Percentiles rank a stretch among this genome's conserved stretches.
phyloP scores from a whole-genome alignment of 2,329 filamentous ascomycete species.

The Hortaea sp. region DNA sequence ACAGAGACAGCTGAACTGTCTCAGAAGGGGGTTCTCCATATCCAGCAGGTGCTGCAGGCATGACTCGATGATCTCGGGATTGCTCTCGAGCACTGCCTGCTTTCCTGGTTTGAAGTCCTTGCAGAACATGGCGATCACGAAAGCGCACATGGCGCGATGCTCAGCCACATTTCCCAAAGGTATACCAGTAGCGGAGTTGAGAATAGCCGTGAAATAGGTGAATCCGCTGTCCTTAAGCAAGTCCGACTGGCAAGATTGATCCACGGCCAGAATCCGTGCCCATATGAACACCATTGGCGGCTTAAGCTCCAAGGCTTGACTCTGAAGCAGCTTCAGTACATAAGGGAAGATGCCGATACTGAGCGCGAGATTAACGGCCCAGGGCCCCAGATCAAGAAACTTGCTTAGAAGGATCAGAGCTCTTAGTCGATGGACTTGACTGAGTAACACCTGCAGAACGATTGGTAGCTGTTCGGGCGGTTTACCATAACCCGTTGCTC shows the following conservation, averaged over 20 bases:
- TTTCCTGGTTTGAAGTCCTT: constrained; percentile 89
- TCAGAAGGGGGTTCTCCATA: constrained; percentile 73
- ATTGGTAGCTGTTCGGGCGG: constrained; percentile 86
- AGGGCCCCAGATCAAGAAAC: constrained; percentile 90
- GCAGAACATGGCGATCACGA: constrained; percentile 95
- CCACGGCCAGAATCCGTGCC: constrained; percentile 90
- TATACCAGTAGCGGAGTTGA: constrained; percentile 62
- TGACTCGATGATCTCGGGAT: constrained; percentile 79
- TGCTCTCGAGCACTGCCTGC: constrained; percentile 77
- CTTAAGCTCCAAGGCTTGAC: constrained; percentile 86
- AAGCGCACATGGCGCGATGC: constrained; percentile 97
- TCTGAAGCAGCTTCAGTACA: constrained; percentile 92
- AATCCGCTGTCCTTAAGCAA: constrained; percentile 95
- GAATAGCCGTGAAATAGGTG: constrained; percentile 88
- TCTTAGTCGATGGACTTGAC: constrained; percentile 84
- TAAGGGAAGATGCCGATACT: constrained; percentile 99
- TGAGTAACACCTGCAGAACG: constrained; percentile 87
- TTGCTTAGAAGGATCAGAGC: constrained; percentile 85
- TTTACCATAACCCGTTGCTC: constrained; percentile 60
- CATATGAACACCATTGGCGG: constrained; percentile 99
- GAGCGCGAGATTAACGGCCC: constrained; percentile 95
- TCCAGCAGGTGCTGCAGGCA: constrained; percentile 78
- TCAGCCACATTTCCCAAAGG: constrained; percentile 82
- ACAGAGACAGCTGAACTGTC: constrained; percentile 93
- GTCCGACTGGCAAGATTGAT: constrained; percentile 86